Evolutionary conservation across 2,329 filamentous ascomycete genomes (phyloP), one percentile per base, ranked within the genome.

Genomic region (Fusarium transvaalense): DNA sequence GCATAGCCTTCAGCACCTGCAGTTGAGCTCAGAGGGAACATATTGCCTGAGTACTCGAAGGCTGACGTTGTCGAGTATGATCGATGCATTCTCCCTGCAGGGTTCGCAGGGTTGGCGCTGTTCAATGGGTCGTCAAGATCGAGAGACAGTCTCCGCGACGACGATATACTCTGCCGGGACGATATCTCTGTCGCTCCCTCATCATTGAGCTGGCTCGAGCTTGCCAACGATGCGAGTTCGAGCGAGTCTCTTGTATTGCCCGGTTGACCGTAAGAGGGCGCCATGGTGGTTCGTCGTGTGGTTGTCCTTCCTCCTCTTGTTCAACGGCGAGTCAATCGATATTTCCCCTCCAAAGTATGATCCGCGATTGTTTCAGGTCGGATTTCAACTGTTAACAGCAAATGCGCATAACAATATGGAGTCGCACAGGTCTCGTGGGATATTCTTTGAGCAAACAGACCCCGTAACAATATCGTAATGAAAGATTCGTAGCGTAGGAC

Each of bases 191-290:
- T 86, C 47, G 82, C 85, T 19, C 86, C 88, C 66, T 86, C 86
- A 48, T 87, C 87, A 58, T 79, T 75, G 54, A 72, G 55, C 42
- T 80, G 76, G 72, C 91, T 93, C 37, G 92, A 94, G 66, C 93
- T 97, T 63, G 95, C 96, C 68, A 99, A 89, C 54, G 94, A 97
- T 64, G 94, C 96, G 61, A 99, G 91, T 83, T 99, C 96, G 76
- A 99, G 89, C 46, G 95, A 98, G 85, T 99, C 96, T 82, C 96
- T 92, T 65, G 88, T 79, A 68, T 82, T 80, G 69, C 81, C 77
- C 68, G 82, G 81, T 58, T 82, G 78, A 73, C 77, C 80, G 69
- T 80, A 77, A 9, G 66, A 62, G 75, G 79, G 76, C 84, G 85
- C 71, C 78, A 78, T 62, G 76, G 74, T 67, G 80, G 77, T 79